Base-by-base conservation (phyloP, 495 filamentous ascomycete genomes). In the Trichoderma virens region DNA sequence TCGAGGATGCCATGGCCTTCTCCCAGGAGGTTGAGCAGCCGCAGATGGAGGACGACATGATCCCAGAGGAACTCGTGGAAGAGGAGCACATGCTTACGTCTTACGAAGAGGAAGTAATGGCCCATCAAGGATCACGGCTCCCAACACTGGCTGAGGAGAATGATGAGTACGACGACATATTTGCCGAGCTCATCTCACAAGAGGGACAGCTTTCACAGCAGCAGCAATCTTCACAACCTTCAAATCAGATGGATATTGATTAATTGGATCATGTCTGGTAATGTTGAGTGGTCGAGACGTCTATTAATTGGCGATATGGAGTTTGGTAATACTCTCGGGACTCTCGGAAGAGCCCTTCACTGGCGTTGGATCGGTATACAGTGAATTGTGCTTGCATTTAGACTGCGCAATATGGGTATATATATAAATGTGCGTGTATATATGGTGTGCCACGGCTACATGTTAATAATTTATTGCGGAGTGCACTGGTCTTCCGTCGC, bases 401-500 rank as follows among this genome's bases (percentile, higher is more conserved):
- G 51, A 28, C 2, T 28, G 51, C 27, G 51, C 51, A 56, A 9
- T 56, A 27, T 56, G 51, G 51, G 51, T 56, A 56, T 56, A 56
- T 56, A 30, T 56, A 30, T 30, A 30, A 56, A 25, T 56, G 51
- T 30, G 51, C 51, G 51, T 30, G 51, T 27, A 30, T 43, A 30
- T 47, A 63, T 47, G 25, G 11, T 63, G 28, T 14, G 62, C 11
- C 39, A 31, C 45, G 63, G 20, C 18, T 34, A 47, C n/a, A 30
- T 35, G 13, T 32, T 61, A 16, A 27, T 32, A 65, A 34, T 64
- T 82, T 75, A 92, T 78, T 92, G 89, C 65, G 85, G 83, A 66
- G 85, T 83, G 77, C 90, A 93, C 11, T 84, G 83, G 61, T 88
- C 82, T 67, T 91, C 88, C 34, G 90, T 78, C 65, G 85, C 87